Evolutionary conservation across 306 rosid species (phyloP), one percentile per base, ranked within the genome.

Genomic region (Acacia melanoxylon): DNA sequence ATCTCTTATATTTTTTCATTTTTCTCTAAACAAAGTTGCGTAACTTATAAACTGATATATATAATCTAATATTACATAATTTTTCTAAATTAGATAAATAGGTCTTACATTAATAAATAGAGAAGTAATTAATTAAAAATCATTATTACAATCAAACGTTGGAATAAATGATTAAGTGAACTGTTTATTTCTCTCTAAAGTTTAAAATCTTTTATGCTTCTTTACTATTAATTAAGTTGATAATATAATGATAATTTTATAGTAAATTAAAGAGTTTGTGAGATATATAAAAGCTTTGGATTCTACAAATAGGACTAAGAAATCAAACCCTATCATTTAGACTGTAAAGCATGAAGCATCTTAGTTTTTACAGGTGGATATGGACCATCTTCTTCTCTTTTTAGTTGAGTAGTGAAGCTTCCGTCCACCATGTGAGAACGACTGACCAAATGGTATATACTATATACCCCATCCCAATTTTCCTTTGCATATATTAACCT

Each of bases 391-490:
- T 1, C 31, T 63, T 1, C 31, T 25, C 46, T 51, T 56, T 8
- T 5, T 80, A 72, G 35, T 80, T 73, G 49, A 56, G 62, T 5
- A 56, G 62, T 5, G 68, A 66, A 63, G 79, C 51, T 62, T 81
- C 74, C 59, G 20, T 16, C 80, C 61, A 73, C 45, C 75, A 83
- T 61, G 88, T 73, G 82, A 10, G 8, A 88, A 61, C 78, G 85
- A 79, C 62, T 52, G 59, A 42, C 75, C 73, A 52, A 52, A 68
- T 77, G 79, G 76, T 72, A 72, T n/a, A 52, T 78, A 78, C 56
- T 14, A 40, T 71, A 78, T 52, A 45, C 68, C 81, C 37, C 56
- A 80, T 68, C 86, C 22, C 29, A 19, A 52, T 68, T 79, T 40
- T 29, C 33, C 77, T 56, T 79, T 69, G 31, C 76, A 78, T 69